Evolutionary conservation across 495 filamentous ascomycete genomes (phyloP).

Genomic region (Amniculicola lignicola): DNA sequence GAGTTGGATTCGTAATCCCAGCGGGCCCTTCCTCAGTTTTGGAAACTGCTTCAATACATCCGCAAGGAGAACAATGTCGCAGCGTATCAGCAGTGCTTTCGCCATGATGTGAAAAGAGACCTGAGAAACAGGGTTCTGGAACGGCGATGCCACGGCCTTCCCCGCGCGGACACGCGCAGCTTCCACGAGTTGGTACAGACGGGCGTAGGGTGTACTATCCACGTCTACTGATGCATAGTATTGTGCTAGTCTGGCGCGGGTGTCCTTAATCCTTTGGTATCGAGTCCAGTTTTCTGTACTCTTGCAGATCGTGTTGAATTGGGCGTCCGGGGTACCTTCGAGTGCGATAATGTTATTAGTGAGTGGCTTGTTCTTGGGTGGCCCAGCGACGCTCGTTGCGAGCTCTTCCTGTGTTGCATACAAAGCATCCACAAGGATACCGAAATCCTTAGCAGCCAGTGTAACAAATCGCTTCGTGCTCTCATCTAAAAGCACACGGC

Average conservation of each 20-base stretch:
- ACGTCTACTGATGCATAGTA: slow-evolving; percentile 35
- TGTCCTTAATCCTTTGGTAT: slow-evolving; percentile 42
- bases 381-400: neutral
- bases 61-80: slow-evolving; percentile 51
- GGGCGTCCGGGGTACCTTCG: neutral
- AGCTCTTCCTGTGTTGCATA: neutral
- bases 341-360: neutral
- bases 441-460: slow-evolving; percentile 49
- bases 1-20: neutral
- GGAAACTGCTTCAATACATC: slow-evolving; percentile 26
- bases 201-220: slow-evolving; percentile 10
- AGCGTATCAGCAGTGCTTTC: slow-evolving; percentile 3
- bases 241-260: slow-evolving; percentile 51
- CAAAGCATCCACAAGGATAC: slow-evolving; percentile 14
- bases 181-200: slow-evolving; percentile 28
- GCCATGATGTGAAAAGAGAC: slow-evolving; percentile 13
- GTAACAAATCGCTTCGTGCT: slow-evolving; percentile 64
- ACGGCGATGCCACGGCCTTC: neutral
- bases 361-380: neutral
- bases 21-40: neutral
- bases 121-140: slow-evolving; percentile 5
- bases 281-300: slow-evolving; percentile 55
- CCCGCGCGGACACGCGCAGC: slow-evolving; percentile 40
- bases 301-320: neutral
- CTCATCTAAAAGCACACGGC: slow-evolving; percentile 63